Conservation (phyloP, 2,329 filamentous ascomycete genomes). For the Aspergillus fijiensis region DNA sequence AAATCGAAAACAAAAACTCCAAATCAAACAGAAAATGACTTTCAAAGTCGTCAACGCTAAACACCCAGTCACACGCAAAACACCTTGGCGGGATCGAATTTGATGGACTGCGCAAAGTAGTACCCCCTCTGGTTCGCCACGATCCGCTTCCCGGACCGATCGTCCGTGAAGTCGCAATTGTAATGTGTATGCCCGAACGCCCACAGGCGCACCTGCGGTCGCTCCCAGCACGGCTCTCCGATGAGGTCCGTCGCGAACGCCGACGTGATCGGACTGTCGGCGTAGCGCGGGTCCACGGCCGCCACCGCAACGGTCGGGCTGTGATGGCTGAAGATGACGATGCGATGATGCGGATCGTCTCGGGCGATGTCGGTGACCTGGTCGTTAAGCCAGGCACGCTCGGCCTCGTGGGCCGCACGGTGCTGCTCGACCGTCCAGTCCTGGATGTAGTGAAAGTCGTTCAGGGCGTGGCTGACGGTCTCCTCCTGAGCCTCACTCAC, state of each 20-base stretch:
- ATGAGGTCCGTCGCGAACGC: slow-evolving; percentile 48
- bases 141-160: slow-evolving; percentile 33
- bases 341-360: slow-evolving; percentile 34
- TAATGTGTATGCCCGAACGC: slow-evolving; percentile 53
- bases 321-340: slow-evolving; percentile 43
- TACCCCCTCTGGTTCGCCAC: slow-evolving; percentile 46
- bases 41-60: neutral
- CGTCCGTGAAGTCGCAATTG: slow-evolving; percentile 42
- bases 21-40: too few relatives aligned
- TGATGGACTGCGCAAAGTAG: slow-evolving; percentile 40
- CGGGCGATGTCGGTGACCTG: slow-evolving; percentile 32
- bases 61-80: slow-evolving; percentile 14
- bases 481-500: slow-evolving; percentile 41
- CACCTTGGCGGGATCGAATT: slow-evolving; percentile 36
- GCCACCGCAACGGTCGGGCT: slow-evolving; percentile 32
- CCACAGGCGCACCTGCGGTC: slow-evolving; percentile 43
- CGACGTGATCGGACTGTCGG: slow-evolving; percentile 31
- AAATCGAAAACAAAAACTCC: too few relatives aligned
- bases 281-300: slow-evolving; percentile 34
- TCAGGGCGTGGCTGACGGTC: slow-evolving; percentile 46
- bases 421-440: slow-evolving; percentile 38
- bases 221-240: slow-evolving; percentile 41
- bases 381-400: slow-evolving; percentile 42
- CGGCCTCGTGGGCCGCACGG: slow-evolving; percentile 30
- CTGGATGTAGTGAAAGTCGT: slow-evolving; percentile 54